phyloP scores from a whole-genome alignment of 495 filamentous ascomycete genomes.

The Aspergillus diversus region DNA sequence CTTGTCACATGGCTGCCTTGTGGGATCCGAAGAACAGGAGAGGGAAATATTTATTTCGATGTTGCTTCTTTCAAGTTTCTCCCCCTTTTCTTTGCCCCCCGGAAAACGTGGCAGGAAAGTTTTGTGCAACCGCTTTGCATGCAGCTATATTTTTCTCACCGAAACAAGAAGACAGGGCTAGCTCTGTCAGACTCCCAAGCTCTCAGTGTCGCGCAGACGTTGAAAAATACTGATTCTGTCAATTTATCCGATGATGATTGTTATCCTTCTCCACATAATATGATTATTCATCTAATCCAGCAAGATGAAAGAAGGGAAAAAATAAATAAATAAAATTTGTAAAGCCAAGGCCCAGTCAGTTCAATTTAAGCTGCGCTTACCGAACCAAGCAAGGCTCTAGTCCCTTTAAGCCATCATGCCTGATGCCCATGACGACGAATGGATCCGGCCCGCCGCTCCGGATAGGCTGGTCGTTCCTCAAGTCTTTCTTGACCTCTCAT shows the following conservation, averaged over 20 bases:
- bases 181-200: not conserved
- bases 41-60: not conserved
- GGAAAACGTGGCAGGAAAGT: conserved; percentile 14
- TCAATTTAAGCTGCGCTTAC: conserved; percentile 6
- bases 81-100: conserved; percentile 5
- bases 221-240: not conserved
- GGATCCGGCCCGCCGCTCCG: conserved; percentile 20
- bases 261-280: not conserved
- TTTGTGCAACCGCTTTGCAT: conserved; percentile 11
- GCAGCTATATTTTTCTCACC: conserved; percentile 11
- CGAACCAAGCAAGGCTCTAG: conserved; percentile 18
- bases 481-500: not conserved
- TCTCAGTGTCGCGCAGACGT: not conserved
- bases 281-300: not conserved
- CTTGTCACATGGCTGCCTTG: conserved; percentile 3
- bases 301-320: not conserved
- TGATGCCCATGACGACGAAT: conserved; percentile 5
- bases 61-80: not conserved
- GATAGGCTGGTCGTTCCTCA: conserved; percentile 10
- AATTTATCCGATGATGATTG: not conserved
- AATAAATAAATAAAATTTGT: not conserved
- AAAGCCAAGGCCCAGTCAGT: conserved; percentile 10
- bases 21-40: not conserved
- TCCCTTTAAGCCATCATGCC: not conserved
- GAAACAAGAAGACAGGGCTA: conserved; percentile 1